A percentile compares a stretch with the other conserved stretches of the same genome.
phyloP scores from a whole-genome alignment of 768 basidiomycete species.

The Pulveroboletus ravenelii region DNA sequence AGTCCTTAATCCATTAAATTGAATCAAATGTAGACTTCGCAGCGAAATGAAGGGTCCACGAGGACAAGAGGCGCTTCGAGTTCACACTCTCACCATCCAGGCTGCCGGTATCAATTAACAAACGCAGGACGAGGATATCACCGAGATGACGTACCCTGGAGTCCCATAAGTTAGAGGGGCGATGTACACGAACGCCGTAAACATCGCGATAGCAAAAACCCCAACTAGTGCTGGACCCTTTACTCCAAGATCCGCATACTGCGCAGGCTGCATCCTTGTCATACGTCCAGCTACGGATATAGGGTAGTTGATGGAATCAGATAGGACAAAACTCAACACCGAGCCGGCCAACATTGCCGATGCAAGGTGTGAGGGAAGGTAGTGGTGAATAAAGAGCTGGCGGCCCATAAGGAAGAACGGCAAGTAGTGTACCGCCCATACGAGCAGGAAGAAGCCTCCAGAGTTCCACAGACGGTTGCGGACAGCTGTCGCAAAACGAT shows the following conservation, averaged over 20 bases:
- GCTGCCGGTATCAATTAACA: conserved; percentile 37
- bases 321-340: conserved; percentile 84
- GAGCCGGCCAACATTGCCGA: conserved; percentile 91
- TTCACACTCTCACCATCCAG: conserved; percentile 85
- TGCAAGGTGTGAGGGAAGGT: conserved; percentile 92
- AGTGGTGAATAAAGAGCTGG: conserved; percentile 96
- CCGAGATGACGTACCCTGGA: conserved; percentile 67
- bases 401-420: conserved; percentile 99
- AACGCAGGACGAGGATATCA: conserved; percentile 4
- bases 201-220: conserved; percentile 54
- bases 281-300: conserved; percentile 71
- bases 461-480: conserved; percentile 95
- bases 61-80: conserved; percentile 72
- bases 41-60: conserved; percentile 94
- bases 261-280: conserved; percentile 46
- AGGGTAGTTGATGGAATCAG: conserved; percentile 89
- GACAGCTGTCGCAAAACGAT: conserved; percentile 50
- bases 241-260: conserved; percentile 71
- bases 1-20: conserved; percentile 15
- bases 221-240: conserved; percentile 67
- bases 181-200: conserved; percentile 67
- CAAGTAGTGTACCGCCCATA: conserved; percentile 94
- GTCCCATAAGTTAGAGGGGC: conserved; percentile 93
- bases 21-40: conserved; percentile 54
- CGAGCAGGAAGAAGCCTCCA: conserved; percentile 88